A percentile compares a stretch with the other conserved stretches of the same genome.
These are phyloP conservation scores for Dactylellina leptospora DNA, from an alignment of 2,329 filamentous ascomycete species.

Conservation along the genomic window DNA sequence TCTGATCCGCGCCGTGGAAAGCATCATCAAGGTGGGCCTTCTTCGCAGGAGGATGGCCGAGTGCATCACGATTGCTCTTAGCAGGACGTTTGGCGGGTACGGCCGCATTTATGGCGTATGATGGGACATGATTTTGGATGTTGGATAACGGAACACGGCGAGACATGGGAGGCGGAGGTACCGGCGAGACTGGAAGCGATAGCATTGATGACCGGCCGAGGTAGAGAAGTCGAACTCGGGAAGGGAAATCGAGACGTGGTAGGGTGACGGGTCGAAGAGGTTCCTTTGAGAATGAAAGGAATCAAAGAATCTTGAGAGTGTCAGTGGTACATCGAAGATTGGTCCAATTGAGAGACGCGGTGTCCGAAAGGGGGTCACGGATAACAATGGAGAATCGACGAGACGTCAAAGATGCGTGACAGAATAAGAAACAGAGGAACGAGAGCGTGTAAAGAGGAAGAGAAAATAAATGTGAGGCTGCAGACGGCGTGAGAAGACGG, in stretches of 20 bases:
- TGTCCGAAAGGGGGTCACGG: background rate
- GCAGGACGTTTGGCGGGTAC: conserved; percentile 49
- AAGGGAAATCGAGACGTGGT: background rate
- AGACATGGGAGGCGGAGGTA: conserved; percentile 47
- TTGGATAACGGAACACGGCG: conserved; percentile 48
- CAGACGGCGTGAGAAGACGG: conserved; percentile 6
- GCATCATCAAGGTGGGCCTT: conserved; percentile 38
- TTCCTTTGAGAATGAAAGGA: too few relatives aligned
- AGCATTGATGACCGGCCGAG: conserved; percentile 32
- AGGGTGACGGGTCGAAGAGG: background rate
- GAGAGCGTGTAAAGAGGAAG: background rate
- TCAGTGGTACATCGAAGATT: too few relatives aligned
- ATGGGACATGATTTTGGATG: conserved; percentile 42
- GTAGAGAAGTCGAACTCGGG: background rate
- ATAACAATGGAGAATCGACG: background rate
- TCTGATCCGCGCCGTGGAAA: conserved; percentile 29
- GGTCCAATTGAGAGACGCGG: too few relatives aligned
- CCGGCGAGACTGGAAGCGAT: conserved; percentile 47
- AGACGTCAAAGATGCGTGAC: too few relatives aligned
- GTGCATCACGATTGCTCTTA: conserved; percentile 23
- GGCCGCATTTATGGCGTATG: conserved; percentile 23
- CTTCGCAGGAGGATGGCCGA: conserved; percentile 47
- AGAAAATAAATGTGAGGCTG: conserved; percentile 15
- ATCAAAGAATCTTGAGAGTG: too few relatives aligned
- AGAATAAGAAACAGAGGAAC: background rate